These are phyloP conservation scores for Diaporthe longicolla DNA, from an alignment of 2,329 filamentous ascomycete species.

Conservation along the genomic window DNA sequence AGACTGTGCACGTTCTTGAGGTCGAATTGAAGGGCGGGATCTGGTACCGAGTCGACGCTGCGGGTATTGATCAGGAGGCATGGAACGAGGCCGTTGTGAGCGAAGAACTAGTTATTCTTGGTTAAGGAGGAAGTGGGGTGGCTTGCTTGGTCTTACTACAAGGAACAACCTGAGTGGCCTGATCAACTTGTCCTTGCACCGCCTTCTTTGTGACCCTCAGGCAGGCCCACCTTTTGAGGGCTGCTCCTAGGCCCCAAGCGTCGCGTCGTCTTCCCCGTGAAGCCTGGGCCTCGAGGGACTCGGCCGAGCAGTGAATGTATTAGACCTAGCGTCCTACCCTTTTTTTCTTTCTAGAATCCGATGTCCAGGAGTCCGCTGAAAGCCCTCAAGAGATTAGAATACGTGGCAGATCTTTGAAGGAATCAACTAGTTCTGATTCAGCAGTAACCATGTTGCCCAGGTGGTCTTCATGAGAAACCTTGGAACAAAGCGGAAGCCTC, in stretches of 20 bases:
- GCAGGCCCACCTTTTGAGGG: neutral
- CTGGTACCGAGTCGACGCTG: slow-evolving; percentile 10
- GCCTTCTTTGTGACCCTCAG: neutral
- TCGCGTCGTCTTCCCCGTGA: neutral
- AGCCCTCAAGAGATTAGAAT: neutral
- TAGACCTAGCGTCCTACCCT: neutral
- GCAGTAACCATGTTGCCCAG: neutral
- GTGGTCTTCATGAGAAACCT: neutral
- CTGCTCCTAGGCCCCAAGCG: neutral
- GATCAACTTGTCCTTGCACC: neutral
- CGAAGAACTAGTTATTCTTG: slow-evolving; percentile 1
- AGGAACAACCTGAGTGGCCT: neutral
- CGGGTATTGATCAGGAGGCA: neutral
- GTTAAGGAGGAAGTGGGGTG: neutral
- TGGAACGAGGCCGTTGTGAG: slow-evolving; percentile 1
- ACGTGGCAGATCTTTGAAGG: neutral
- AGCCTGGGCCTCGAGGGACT: neutral
- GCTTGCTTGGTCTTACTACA: neutral
- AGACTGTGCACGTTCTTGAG: neutral
- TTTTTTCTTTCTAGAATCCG: neutral
- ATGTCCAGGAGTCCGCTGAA: too few species aligned
- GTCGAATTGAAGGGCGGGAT: neutral
- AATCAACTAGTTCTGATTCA: neutral
- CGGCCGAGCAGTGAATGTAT: neutral
- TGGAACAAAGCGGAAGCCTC: neutral